Conservation (phyloP, 208 protist species). For the Jaenimonas drosophilae region DNA sequence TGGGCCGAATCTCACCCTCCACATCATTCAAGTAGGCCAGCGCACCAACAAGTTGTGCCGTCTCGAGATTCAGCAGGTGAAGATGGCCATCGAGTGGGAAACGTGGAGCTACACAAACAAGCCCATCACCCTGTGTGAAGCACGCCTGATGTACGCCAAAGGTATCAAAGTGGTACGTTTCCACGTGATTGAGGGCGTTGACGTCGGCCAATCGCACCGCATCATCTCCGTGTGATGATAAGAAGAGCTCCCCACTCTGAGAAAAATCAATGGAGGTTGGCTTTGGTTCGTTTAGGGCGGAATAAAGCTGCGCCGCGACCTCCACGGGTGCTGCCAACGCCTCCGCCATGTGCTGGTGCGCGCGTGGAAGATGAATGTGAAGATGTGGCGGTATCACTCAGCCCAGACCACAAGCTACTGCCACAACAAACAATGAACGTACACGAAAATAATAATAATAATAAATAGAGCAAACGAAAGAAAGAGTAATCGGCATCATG, state of each 20-base stretch:
- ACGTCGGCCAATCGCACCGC: slow-evolving; percentile 64
- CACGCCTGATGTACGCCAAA: slow-evolving; percentile 51
- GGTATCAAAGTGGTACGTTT: slow-evolving; percentile 37
- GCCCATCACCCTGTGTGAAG: slow-evolving; percentile 58
- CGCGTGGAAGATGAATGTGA: too few relatives aligned
- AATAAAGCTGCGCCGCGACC: slow-evolving; percentile 65
- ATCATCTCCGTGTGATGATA: slow-evolving; percentile 70
- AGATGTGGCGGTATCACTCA: too few relatives aligned
- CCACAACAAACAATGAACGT: too few relatives aligned
- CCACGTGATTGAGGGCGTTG: slow-evolving; percentile 21
- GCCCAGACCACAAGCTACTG: too few relatives aligned
- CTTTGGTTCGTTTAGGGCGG: slow-evolving; percentile 55
- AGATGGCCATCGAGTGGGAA: slow-evolving; percentile 66
- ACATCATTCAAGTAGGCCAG: slow-evolving; percentile 62
- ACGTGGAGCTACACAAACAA: slow-evolving; percentile 59
- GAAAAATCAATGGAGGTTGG: slow-evolving; percentile 69
- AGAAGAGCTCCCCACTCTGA: slow-evolving; percentile 45
- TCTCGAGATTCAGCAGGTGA: slow-evolving; percentile 64
- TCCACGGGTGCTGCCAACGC: slow-evolving; percentile 24
- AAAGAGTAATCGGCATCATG: too few relatives aligned
- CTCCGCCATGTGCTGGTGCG: too few relatives aligned
- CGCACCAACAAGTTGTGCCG: slow-evolving; percentile 46
- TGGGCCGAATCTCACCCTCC: slow-evolving; percentile 17
- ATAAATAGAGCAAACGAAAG: too few relatives aligned
- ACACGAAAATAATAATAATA: too few relatives aligned